phyloP scores from a whole-genome alignment of 768 basidiomycete genomes.

The Boletus rubroflammeus region DNA sequence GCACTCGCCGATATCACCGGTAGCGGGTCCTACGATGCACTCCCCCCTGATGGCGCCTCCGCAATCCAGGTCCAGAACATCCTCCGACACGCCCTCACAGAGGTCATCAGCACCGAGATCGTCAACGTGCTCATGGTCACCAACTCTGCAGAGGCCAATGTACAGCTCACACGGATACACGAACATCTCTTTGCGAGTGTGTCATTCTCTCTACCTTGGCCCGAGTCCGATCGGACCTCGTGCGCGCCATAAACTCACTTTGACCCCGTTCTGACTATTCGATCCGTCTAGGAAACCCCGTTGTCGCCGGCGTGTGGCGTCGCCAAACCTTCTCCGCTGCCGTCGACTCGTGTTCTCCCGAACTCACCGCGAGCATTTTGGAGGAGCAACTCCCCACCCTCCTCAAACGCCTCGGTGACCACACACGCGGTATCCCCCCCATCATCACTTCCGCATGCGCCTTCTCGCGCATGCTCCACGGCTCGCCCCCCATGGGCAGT shows the following conservation, averaged over 20 bases:
- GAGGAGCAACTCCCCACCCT: constrained; percentile 69
- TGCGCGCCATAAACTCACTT: background rate
- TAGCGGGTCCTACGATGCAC: constrained; percentile 38
- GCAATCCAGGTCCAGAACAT: constrained; percentile 77
- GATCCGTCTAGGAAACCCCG: constrained; percentile 65
- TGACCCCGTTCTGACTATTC: background rate
- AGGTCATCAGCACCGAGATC: constrained; percentile 69
- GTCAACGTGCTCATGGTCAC: constrained; percentile 86
- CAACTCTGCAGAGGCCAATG: constrained; percentile 78
- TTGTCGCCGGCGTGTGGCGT: constrained; percentile 88
- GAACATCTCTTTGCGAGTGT: constrained; percentile 82
- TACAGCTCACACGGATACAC: constrained; percentile 81
- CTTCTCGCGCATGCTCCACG: constrained; percentile 86
- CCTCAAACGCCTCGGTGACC: constrained; percentile 45
- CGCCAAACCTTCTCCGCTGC: constrained; percentile 88
- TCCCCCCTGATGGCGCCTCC: constrained; percentile 39
- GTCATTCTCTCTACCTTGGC: constrained; percentile 29
- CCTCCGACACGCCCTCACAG: constrained; percentile 76
- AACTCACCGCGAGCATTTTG: constrained; percentile 65
- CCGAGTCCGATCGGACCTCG: background rate
- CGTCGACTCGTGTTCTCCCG: constrained; percentile 70
- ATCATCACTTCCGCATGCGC: constrained; percentile 72
- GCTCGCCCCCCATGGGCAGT: constrained; percentile 47
- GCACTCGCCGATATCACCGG: constrained; percentile 57
- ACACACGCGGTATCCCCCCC: constrained; percentile 42